These are phyloP conservation scores for Senna siamea DNA, from an alignment of 306 rosid genomes.

Conservation along the genomic window DNA sequence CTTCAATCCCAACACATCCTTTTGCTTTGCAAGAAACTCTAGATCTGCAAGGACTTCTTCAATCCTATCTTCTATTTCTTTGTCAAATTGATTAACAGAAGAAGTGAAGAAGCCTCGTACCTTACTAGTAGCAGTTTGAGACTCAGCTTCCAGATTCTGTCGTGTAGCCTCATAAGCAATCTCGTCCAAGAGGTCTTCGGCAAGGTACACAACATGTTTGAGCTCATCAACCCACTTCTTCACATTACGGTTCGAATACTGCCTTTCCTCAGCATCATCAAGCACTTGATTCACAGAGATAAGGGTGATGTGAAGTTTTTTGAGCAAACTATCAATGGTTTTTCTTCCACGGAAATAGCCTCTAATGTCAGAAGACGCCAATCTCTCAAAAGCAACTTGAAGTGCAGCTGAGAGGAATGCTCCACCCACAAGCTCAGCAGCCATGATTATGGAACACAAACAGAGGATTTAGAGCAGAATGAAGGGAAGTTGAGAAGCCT, in stretches of 20 bases:
- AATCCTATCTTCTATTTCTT: conserved; percentile 12
- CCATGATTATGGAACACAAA: no score
- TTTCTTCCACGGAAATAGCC: conserved; percentile 30
- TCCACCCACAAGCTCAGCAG: no score
- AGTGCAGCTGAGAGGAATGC: no score
- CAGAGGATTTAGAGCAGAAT: no score
- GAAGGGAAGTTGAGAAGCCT: no score
- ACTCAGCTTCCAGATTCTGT: conserved; percentile 1
- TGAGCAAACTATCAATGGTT: neutral
- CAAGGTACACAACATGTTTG: conserved; percentile 17
- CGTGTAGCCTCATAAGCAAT: conserved; percentile 28
- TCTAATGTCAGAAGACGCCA: conserved; percentile 22
- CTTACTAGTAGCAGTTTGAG: neutral
- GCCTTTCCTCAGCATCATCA: conserved; percentile 49
- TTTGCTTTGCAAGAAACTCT: conserved; percentile 34
- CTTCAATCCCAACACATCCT: conserved; percentile 28
- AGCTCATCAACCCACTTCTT: conserved; percentile 40
- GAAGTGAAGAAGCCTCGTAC: neutral
- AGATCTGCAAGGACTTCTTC: conserved; percentile 28
- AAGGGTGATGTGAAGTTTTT: conserved; percentile 11
- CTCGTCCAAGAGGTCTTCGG: conserved; percentile 43
- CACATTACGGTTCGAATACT: conserved; percentile 12
- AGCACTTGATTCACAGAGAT: conserved; percentile 22
- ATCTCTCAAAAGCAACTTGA: no score
- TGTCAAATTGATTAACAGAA: conserved; percentile 6